phyloP scores from a whole-genome alignment of 352 stramenopile species.

The Pythium brachiatum region DNA sequence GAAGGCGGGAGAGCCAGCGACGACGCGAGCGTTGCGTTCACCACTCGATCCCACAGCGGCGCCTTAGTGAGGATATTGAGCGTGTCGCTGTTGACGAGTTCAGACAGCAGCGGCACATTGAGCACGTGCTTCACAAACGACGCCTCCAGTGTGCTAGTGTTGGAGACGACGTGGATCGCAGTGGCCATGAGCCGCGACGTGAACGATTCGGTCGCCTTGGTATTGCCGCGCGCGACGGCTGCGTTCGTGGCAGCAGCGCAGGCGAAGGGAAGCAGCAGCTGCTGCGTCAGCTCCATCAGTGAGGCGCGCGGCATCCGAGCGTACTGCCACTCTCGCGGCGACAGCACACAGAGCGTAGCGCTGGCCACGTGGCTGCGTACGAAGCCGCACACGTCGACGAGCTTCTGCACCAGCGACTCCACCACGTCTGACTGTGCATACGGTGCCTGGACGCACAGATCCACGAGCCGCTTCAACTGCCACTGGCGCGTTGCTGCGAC shows the following conservation, averaged over 20 bases:
- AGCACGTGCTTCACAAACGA: slow-evolving; percentile 13
- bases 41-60: slow-evolving; percentile 32
- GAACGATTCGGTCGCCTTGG: not conserved
- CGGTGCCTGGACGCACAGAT: slow-evolving; percentile 42
- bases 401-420: slow-evolving; percentile 21
- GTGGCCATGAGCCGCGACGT: slow-evolving; percentile 4
- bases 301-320: slow-evolving; percentile 6
- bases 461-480: slow-evolving; percentile 40
- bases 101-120: slow-evolving; percentile 12
- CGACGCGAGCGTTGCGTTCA: slow-evolving; percentile 7
- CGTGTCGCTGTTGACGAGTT: slow-evolving; percentile 20
- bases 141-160: not conserved
- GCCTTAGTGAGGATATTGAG: slow-evolving; percentile 28
- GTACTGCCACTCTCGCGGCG: slow-evolving; percentile 17
- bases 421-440: slow-evolving; percentile 12
- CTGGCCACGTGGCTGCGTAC: slow-evolving; percentile 33
- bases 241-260: not conserved
- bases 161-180: not conserved
- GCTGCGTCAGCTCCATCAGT: slow-evolving; percentile 10
- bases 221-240: not conserved
- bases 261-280: not conserved
- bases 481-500: slow-evolving; percentile 26
- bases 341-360: slow-evolving; percentile 6
- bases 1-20: slow-evolving; percentile 31
- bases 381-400: slow-evolving; percentile 11